Conservation (phyloP, 2,329 filamentous ascomycete species). For the Cordyceps javanica region DNA sequence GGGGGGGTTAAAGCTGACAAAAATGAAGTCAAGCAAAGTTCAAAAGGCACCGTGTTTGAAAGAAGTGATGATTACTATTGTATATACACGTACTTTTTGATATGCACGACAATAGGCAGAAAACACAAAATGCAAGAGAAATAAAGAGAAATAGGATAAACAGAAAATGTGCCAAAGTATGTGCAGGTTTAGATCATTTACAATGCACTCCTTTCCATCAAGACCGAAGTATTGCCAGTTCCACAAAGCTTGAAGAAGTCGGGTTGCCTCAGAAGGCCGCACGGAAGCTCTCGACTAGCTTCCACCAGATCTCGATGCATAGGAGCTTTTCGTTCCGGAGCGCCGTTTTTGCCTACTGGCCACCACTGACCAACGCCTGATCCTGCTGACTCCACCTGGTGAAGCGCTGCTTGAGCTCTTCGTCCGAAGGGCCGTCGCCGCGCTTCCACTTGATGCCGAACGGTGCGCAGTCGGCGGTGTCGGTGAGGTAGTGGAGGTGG, state of each 20-base stretch:
- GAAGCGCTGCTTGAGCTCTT: conserved; percentile 33
- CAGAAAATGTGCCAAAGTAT: neutral
- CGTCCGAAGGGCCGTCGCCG: conserved; percentile 23
- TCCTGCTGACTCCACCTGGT: conserved; percentile 31
- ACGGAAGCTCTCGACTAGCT: neutral
- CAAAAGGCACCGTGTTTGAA: no score
- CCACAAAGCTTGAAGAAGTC: no score
- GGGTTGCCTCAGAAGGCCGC: no score
- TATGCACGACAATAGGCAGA: neutral
- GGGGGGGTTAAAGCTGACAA: no score
- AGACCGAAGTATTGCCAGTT: no score
- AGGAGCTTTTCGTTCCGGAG: neutral
- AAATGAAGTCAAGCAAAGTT: no score
- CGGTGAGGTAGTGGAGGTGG: conserved; percentile 44
- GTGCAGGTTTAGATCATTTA: neutral
- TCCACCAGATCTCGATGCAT: neutral
- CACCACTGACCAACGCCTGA: conserved; percentile 16
- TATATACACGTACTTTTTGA: neutral
- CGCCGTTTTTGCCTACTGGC: no score
- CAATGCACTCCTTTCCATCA: neutral
- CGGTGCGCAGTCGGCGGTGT: conserved; percentile 34
- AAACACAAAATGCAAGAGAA: neutral
- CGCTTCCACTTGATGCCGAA: conserved; percentile 22
- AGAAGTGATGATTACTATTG: no score
- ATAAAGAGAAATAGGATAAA: neutral